These are phyloP conservation scores for Ustulina deusta DNA, from an alignment of 2,329 filamentous ascomycete species.

Conservation along the genomic window DNA sequence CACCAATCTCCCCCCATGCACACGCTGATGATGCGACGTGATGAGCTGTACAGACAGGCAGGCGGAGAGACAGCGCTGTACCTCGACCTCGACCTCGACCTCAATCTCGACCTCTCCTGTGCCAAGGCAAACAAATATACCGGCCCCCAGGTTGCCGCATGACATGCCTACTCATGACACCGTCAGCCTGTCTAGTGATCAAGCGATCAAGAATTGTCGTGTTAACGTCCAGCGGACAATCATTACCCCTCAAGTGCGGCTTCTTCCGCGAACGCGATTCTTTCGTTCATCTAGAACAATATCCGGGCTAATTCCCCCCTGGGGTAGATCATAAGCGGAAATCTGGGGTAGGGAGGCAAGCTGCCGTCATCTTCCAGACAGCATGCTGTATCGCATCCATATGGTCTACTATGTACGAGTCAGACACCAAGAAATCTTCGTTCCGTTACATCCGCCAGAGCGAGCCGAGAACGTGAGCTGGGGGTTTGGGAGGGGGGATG, in stretches of 20 bases:
- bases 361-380: conserved; percentile 11
- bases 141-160: conserved; percentile 10
- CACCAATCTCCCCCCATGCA: conserved; percentile 25
- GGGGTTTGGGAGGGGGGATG: not conserved
- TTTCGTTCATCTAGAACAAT: conserved; percentile 39
- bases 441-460: conserved; percentile 36
- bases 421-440: conserved; percentile 11
- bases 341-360: conserved; percentile 33
- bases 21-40: conserved; percentile 23
- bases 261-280: conserved; percentile 35
- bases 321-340: conserved; percentile 38
- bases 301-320: conserved; percentile 39
- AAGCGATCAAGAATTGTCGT: conserved; percentile 6
- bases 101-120: conserved; percentile 6
- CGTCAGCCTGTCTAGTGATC: conserved; percentile 13
- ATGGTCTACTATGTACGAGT: conserved; percentile 9
- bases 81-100: conserved; percentile 9
- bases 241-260: conserved; percentile 30
- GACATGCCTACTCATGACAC: conserved; percentile 4
- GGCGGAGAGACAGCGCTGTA: not conserved
- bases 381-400: conserved; percentile 13
- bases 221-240: conserved; percentile 12
- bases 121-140: conserved; percentile 19
- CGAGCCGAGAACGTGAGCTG: conserved; percentile 30
- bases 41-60: conserved; percentile 9